Evolutionary conservation across 805 yeast species (phyloP), one percentile per base, ranked within the genome.

Genomic region (Cyberlindnera mississippiensis): DNA sequence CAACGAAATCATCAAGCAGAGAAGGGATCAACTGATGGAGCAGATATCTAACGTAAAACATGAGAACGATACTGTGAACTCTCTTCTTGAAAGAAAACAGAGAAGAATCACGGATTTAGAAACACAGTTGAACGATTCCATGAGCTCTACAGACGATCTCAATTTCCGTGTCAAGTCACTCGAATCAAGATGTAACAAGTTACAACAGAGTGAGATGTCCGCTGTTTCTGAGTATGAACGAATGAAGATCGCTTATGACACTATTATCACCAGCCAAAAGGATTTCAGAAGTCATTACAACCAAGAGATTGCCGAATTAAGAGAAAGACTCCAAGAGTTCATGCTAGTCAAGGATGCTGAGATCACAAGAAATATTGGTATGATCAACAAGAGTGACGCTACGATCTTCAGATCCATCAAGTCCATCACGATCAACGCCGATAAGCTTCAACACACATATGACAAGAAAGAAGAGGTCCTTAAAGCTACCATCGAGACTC

Each of bases 61-160:
- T 59, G 91, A 87, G 54, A 82, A 82, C 52, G 89, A 85, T 49
- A 82, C 82, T 67, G 69, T 83, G 33, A 81, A 75, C 53, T 78
- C 88, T 1, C 64, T 85, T 48, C 63, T 86, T 44, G 77, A 74
- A 47, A 67, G 95, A 39, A 84, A 85, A 53, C 88, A 84, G 52
- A 69, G 90, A 38, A 68, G 86, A 40, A 73, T 85, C 19, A 54
- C 66, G 24, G 91, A 83, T 50, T 63, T 85, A 52, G 95, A 87
- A 58, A 66, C 63, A 31, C 78, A 77, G 49, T 60, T 73, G 42
- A 69, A 70, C 40, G 78, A 73, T 17, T 52, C 75, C n/a, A 53
- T 66, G 32, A 66, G 76, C 7, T 58, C 62, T 16, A 67, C 70
- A 24, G 84, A 80, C 47, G 63, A 73, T 15, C 61, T 74, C 42